Conservation (phyloP, 23 red algal genomes). For the Pyropia haitanensis region DNA sequence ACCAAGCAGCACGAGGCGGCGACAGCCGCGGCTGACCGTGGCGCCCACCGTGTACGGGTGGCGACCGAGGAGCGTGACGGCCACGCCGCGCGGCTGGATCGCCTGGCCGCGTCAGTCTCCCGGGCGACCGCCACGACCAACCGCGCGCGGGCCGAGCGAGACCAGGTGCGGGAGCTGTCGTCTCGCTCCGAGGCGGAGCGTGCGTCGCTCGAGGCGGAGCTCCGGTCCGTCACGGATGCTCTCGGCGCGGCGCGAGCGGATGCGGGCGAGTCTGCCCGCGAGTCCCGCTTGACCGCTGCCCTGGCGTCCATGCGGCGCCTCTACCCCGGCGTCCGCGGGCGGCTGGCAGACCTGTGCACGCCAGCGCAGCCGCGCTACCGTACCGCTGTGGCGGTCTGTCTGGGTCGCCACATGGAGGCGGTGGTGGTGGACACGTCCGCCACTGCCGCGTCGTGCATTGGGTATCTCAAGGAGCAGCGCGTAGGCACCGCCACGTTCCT, state of each 20-base stretch:
- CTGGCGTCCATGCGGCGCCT: slow-evolving; percentile 68
- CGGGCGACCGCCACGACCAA: no score
- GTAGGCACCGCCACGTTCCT: slow-evolving; percentile 84
- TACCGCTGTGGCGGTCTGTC: slow-evolving; percentile 70
- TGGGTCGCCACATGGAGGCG: slow-evolving; percentile 83
- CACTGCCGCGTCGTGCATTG: slow-evolving; percentile 86
- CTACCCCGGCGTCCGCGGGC: slow-evolving; percentile 84
- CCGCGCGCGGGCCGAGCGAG: no score
- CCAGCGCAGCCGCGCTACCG: slow-evolving; percentile 79
- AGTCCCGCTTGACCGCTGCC: slow-evolving; percentile 45
- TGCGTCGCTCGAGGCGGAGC: slow-evolving; percentile 1
- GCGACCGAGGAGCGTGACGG: slow-evolving; percentile 1
- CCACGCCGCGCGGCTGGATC: no score
- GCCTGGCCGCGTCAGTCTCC: no score
- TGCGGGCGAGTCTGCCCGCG: slow-evolving; percentile 43
- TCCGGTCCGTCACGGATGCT: slow-evolving; percentile 16
- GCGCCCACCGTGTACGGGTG: neutral
- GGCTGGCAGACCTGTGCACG: slow-evolving; percentile 72
- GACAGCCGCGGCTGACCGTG: slow-evolving; percentile 14
- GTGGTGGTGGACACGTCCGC: slow-evolving; percentile 82
- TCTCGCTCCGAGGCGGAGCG: slow-evolving; percentile 13
- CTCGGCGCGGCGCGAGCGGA: slow-evolving; percentile 59
- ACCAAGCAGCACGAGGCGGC: slow-evolving; percentile 18
- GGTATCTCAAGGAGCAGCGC: slow-evolving; percentile 87
- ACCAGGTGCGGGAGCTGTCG: no score